Evolutionary conservation across 495 filamentous ascomycete genomes (phyloP).

Genomic region (Tuber borchii): DNA sequence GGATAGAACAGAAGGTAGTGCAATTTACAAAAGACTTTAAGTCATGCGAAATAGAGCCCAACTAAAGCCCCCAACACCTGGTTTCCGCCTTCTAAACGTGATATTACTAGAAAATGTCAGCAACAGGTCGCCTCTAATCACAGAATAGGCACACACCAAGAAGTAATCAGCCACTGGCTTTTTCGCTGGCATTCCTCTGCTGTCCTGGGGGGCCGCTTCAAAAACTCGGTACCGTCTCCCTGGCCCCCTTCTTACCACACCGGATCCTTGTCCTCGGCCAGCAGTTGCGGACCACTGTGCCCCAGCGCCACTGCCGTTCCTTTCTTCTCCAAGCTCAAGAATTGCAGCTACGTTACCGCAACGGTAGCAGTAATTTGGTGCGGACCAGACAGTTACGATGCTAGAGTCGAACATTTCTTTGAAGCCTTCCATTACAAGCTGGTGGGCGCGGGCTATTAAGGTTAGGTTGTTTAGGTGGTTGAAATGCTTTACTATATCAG

Average conservation of each 20-base stretch:
- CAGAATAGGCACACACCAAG: constrained; percentile 45
- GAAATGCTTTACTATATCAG: constrained; percentile 92
- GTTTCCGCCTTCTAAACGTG: neutral
- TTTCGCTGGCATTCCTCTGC: constrained; percentile 96
- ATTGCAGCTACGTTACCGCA: constrained; percentile 97
- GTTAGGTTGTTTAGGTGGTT: constrained; percentile 88
- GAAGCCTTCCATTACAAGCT: constrained; percentile 98
- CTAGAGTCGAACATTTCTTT: constrained; percentile 97
- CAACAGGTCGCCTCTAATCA: neutral
- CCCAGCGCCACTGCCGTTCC: constrained; percentile 41
- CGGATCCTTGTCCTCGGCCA: constrained; percentile 35
- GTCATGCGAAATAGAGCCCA: neutral
- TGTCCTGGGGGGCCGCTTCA: constrained; percentile 93
- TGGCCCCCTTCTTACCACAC: constrained; percentile 57
- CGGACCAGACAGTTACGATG: constrained; percentile 95
- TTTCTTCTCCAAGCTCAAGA: constrained; percentile 83
- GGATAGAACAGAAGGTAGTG: neutral
- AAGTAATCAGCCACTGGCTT: constrained; percentile 98
- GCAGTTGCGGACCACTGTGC: constrained; percentile 27
- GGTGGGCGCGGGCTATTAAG: constrained; percentile 88
- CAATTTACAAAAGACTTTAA: constrained; percentile 3
- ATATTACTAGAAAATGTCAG: constrained; percentile 1
- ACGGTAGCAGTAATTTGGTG: constrained; percentile 96
- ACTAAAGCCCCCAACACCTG: neutral
- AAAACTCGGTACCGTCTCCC: constrained; percentile 92